Evolutionary conservation across 129 eudicot genomes (phyloP).

Genomic region (Logfia minima): DNA sequence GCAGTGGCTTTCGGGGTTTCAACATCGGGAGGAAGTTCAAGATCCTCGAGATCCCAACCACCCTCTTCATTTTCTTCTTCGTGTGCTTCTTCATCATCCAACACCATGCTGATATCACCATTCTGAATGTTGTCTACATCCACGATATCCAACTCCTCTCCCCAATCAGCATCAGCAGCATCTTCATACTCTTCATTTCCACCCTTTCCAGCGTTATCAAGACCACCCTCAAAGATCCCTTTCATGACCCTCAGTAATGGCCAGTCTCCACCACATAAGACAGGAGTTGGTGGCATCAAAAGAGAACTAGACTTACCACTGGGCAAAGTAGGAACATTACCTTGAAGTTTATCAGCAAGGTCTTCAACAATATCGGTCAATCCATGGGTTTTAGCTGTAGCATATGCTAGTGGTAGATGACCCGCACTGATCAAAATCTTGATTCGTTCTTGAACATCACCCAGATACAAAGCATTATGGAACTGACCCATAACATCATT

Average conservation of each 20-base stretch:
- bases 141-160: conserved; percentile 59
- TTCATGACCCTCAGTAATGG: conserved; percentile 63
- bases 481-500: conserved; percentile 82
- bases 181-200: conserved; percentile 69
- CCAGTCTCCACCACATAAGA: conserved; percentile 73
- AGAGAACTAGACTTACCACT: conserved; percentile 44
- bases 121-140: conserved; percentile 46
- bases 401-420: conserved; percentile 71
- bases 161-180: conserved; percentile 85
- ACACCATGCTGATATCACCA: conserved; percentile 34
- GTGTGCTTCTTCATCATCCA: conserved; percentile 51
- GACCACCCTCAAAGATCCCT: conserved; percentile 67
- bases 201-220: conserved; percentile 53
- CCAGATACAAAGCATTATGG: conserved; percentile 67
- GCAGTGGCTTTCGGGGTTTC: conserved; percentile 52
- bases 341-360: conserved; percentile 55
- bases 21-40: conserved; percentile 63
- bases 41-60: conserved; percentile 85
- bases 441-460: conserved; percentile 60
- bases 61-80: conserved; percentile 55
- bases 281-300: conserved; percentile 65
- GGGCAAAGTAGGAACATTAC: conserved; percentile 56
- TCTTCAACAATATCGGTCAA: conserved; percentile 53
- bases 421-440: conserved; percentile 66
- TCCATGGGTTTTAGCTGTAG: conserved; percentile 65